Evolutionary conservation across 2,329 filamentous ascomycete genomes (phyloP).

Genomic region (Chaetomiaceae sp.): DNA sequence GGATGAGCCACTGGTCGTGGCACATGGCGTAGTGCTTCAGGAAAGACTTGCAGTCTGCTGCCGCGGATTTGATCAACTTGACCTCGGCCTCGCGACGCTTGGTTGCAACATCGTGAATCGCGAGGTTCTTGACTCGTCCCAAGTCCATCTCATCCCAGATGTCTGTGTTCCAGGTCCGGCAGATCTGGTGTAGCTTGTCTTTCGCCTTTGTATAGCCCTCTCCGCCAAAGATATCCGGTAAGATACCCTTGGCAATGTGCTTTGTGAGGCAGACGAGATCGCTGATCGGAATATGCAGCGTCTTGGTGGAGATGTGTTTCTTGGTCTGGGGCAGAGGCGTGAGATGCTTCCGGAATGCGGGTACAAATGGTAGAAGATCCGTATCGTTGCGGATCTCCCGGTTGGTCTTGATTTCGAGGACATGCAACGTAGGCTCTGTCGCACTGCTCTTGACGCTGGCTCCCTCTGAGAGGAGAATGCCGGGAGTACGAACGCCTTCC

Average conservation of each 20-base stretch:
- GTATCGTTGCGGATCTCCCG: conserved; percentile 68
- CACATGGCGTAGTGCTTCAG: conserved; percentile 94
- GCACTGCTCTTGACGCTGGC: conserved; percentile 54
- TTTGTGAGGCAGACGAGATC: conserved; percentile 84
- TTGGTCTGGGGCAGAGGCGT: conserved; percentile 62
- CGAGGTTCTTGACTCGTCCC: conserved; percentile 74
- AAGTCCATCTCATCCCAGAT: conserved; percentile 85
- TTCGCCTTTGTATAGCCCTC: conserved; percentile 53
- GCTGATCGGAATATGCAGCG: conserved; percentile 63
- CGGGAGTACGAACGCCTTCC: conserved; percentile 77
- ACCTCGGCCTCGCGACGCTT: conserved; percentile 62
- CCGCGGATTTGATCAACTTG: conserved; percentile 60
- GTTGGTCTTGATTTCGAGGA: conserved; percentile 70
- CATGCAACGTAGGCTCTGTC: conserved; percentile 64
- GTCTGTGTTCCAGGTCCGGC: conserved; percentile 66
- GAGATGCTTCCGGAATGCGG: conserved; percentile 64
- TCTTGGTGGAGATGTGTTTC: conserved; percentile 64
- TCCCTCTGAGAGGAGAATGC: conserved; percentile 75
- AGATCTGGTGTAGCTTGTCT: conserved; percentile 64
- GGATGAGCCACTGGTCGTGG: conserved; percentile 93
- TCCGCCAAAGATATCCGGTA: conserved; percentile 55
- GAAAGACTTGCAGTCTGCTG: conserved; percentile 70
- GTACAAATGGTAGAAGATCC: conserved; percentile 82
- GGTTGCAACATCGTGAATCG: conserved; percentile 73
- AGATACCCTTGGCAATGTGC: conserved; percentile 55